Evolutionary conservation across 306 rosid species (phyloP), one percentile per base, ranked within the genome.

Genomic region (Cucurbita argyrosperma): DNA sequence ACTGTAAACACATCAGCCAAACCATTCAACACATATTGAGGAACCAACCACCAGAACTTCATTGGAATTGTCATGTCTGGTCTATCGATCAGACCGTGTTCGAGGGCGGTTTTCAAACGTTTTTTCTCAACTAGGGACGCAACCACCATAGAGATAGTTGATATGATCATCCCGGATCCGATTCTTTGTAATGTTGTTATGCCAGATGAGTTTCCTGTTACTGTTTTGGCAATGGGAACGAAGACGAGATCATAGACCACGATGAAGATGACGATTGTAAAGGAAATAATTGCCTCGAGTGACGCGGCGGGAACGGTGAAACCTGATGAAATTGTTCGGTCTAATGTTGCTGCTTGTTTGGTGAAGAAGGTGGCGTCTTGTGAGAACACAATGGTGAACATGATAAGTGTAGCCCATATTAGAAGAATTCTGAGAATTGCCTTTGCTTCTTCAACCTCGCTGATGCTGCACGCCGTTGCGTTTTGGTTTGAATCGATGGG

Each of bases 1-100:
- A 88, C 74, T 0, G 88, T 84, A 75, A 91, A 87, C 72, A 82
- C 88, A 8, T 84, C 84, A 2, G 90, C 72, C 8, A 85, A 14
- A 50, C 96, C 97, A 3, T 66, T 71, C 80, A 91, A 68, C n/a
- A 84, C 67, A 56, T 87, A 88, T 51, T 88, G 96, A 49, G 92
- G 96, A 81, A 77, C 51, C 83, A 91, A 74, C 92, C 97, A 88
- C 92, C 92, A 84, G 59, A 88, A 75, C 45, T 89, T 88, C 90
- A 91, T 85, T 19, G 91, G 96, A 67, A 88, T 51, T 6, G 78
- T 87, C 50, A 51, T 79, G 37, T 76, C 73, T 3, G 97, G 88
- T 35, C 9, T 74, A 78, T 89, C 90, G 45, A 89, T 70, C 19
- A 87, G 80, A 6, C 77, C 87, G 64, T 75, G 76, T 35, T 89